Percentiles rank a stretch among this genome's conserved stretches.
These are phyloP conservation scores for Erodium trifolium DNA, from an alignment of 441 rosid genomes.

Conservation along the genomic window DNA sequence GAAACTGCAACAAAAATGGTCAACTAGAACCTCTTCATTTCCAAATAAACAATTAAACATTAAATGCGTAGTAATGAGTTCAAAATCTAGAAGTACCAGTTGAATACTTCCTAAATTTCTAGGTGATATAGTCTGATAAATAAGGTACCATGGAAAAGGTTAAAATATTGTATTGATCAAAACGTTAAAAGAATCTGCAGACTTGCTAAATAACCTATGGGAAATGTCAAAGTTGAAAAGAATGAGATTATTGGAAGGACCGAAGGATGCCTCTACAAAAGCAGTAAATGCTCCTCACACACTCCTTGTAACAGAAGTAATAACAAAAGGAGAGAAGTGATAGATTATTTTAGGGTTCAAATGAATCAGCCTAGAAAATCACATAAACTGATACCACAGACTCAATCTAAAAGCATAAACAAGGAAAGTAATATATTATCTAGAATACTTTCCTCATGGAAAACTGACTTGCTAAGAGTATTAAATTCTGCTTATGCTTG, in stretches of 20 bases:
- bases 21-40: conserved; percentile 9
- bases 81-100: conserved; percentile 10
- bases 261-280: background rate
- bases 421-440: background rate
- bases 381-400: background rate
- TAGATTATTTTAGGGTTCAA: background rate
- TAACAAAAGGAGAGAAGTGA: background rate
- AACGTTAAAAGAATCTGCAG: background rate
- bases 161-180: background rate
- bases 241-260: background rate
- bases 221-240: background rate
- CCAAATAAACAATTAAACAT: background rate
- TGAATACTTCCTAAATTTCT: background rate
- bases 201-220: background rate
- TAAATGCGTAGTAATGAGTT: background rate
- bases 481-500: background rate
- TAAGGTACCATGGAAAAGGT: background rate
- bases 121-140: no score
- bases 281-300: background rate
- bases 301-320: conserved; percentile 4
- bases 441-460: background rate
- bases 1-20: conserved; percentile 13
- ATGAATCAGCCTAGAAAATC: background rate
- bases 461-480: conserved; percentile 2
- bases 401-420: background rate